Conservation (phyloP, 768 basidiomycete species). For the Macrolepiota dolichaula region DNA sequence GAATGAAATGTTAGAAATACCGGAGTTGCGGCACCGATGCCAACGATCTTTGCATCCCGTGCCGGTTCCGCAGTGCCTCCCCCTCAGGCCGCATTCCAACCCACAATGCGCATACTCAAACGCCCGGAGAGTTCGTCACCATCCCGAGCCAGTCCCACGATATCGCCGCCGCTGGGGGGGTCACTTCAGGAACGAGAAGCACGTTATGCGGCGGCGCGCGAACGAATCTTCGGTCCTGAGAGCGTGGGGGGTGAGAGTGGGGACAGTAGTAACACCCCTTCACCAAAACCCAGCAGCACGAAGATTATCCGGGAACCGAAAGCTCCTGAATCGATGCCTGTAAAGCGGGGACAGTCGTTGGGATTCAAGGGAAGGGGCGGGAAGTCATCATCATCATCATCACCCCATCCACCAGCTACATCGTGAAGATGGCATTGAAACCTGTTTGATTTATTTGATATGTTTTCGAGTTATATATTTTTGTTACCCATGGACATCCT, state of each 20-base stretch:
- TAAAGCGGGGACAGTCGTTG: not conserved
- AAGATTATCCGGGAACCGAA: constrained; percentile 5
- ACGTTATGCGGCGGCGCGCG: constrained; percentile 69
- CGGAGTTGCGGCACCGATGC: constrained; percentile 63
- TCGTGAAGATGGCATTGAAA: not conserved
- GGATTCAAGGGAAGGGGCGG: constrained; percentile 7
- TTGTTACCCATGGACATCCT: not conserved
- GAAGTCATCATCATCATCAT: not conserved
- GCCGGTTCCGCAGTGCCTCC: constrained; percentile 38
- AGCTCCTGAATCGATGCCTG: constrained; percentile 1
- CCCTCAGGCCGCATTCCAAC: constrained; percentile 48
- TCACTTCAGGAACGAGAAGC: constrained; percentile 66
- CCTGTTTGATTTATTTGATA: not conserved
- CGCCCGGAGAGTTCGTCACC: constrained; percentile 45
- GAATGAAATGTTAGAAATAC: constrained; percentile 41
- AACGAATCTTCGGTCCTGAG: constrained; percentile 60
- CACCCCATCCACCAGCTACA: not conserved
- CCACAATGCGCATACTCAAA: constrained; percentile 69
- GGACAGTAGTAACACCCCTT: not conserved
- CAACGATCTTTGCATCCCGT: constrained; percentile 39
- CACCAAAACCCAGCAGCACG: not conserved
- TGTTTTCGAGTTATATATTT: not conserved
- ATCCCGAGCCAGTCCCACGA: constrained; percentile 24
- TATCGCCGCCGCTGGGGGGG: constrained; percentile 22
- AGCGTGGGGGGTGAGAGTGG: not conserved